Base-by-base conservation (phyloP, 1,284 basidiomycete species). In the Rhodotorula sp. region DNA sequence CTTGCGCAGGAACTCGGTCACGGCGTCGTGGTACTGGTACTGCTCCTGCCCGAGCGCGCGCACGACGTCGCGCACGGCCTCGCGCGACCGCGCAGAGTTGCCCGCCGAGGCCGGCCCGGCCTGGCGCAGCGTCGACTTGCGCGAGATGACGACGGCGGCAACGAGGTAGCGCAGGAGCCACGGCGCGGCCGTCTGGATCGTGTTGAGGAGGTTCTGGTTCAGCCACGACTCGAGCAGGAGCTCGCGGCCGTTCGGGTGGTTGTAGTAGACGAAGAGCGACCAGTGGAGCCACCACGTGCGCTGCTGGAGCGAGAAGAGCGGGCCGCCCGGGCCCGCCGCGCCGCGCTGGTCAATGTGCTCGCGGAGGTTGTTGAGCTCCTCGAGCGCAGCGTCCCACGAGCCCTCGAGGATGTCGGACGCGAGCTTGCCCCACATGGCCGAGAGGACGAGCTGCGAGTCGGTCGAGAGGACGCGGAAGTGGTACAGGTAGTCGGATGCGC, bases 231-330 rank as follows among this genome's bases (percentile, higher is more conserved):
- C 97, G 76, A 99, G 90, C 67, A 99, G 88, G 53, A 92, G 88
- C n/a, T 91, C 91, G 55, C 95, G 89, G 45, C 93, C 94, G 76
- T 93, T 88, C 0, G 89, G 89, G 82, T 97, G 93, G 85, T 97
- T 97, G 87, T 96, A 98, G 84, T 95, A 98, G 75, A 98, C 93
- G 82, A 98, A 99, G 64, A 99, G 88, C 23, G 91, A 92, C 96
- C 96, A 99, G 84, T 99, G 97, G 19, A 94, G 88, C 70, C 97
- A 88, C 95, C 96, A 98, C 61, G 93, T 93, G 71, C 97, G 88
- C n/a, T 93, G 91, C 83, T 96, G 94, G 64, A 97, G 87, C 80
- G 92, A 93, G 61, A 86, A 86, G 65, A 93, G 87, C 8, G 90
- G 89, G 58, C 87, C 85, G 25, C 87, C 84, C 61, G 81, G 78